Conservation (phyloP, 495 filamentous ascomycete genomes). For the Monascus purpureus region DNA sequence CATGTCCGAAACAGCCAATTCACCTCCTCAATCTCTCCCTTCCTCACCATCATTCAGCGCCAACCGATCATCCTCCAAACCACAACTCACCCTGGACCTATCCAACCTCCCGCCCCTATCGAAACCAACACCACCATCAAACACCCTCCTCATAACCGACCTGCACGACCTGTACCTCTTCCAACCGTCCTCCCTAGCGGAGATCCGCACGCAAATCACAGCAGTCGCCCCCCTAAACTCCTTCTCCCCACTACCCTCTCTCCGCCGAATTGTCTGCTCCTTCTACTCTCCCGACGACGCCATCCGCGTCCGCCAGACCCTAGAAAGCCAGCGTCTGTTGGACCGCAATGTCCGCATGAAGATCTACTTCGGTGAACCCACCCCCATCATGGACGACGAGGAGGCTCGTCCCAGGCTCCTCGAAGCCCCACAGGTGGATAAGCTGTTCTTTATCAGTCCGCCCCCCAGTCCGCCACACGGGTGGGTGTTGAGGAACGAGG, state of each 20-base stretch:
- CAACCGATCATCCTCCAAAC: constrained; percentile 13
- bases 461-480: constrained; percentile 84
- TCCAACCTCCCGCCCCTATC: constrained; percentile 61
- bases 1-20: too few relatives aligned
- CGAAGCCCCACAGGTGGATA: constrained; percentile 67
- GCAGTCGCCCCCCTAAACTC: constrained; percentile 58
- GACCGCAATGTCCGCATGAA: constrained; percentile 44
- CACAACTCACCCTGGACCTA: constrained; percentile 68
- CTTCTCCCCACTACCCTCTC: constrained; percentile 84
- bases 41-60: constrained; percentile 11
- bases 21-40: constrained; percentile 12
- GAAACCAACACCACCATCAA: constrained; percentile 73
- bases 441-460: constrained; percentile 94
- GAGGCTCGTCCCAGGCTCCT: constrained; percentile 48
- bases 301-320: constrained; percentile 51
- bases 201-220: constrained; percentile 58
- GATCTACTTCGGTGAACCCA: constrained; percentile 82
- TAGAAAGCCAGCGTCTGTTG: constrained; percentile 58
- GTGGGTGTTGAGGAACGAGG: constrained; percentile 83
- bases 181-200: constrained; percentile 56
- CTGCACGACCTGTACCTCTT: constrained; percentile 69
- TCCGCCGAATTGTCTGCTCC: constrained; percentile 83
- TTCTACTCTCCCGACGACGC: constrained; percentile 65
- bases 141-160: constrained; percentile 87
- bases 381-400: constrained; percentile 45